A percentile compares a stretch with the other conserved stretches of the same genome.
phyloP scores from a whole-genome alignment of 768 basidiomycete species.

The Suillus ampliporus region DNA sequence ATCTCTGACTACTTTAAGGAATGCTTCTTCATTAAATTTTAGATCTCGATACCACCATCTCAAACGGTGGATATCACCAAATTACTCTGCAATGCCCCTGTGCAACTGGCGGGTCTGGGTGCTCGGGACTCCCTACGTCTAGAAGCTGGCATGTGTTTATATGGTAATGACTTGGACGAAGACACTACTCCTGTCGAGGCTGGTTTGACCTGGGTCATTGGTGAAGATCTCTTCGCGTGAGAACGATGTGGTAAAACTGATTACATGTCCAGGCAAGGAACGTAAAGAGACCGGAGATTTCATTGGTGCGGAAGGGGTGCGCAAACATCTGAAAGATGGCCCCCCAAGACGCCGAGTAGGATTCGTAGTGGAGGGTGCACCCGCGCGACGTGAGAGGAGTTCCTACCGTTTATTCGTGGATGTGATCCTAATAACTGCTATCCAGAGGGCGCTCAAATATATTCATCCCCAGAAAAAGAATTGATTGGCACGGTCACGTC shows the following conservation, averaged over 20 bases:
- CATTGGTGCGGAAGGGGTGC: conserved; percentile 77
- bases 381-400: conserved; percentile 71
- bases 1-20: conserved; percentile 7
- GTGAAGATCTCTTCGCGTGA: conserved; percentile 46
- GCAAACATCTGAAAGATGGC: conserved; percentile 80
- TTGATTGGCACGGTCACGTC: conserved; percentile 85
- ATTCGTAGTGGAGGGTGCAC: conserved; percentile 79
- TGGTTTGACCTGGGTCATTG: conserved; percentile 91
- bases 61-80: conserved; percentile 74
- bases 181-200: conserved; percentile 87
- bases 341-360: conserved; percentile 82
- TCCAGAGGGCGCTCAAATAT: conserved; percentile 81
- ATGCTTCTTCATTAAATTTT: conserved; percentile 10
- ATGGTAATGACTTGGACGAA: conserved; percentile 94
- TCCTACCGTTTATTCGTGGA: background rate
- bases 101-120: conserved; percentile 88
- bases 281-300: conserved; percentile 73
- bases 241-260: background rate
- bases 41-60: conserved; percentile 90
- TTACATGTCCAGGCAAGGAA: conserved; percentile 69
- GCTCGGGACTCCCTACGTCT: conserved; percentile 93
- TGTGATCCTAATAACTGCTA: conserved; percentile 7
- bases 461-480: conserved; percentile 57
- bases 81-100: conserved; percentile 61
- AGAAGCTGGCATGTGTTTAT: conserved; percentile 97